phyloP scores from a whole-genome alignment of 2,329 filamentous ascomycete genomes.

The Huntiella bhutanensis region DNA sequence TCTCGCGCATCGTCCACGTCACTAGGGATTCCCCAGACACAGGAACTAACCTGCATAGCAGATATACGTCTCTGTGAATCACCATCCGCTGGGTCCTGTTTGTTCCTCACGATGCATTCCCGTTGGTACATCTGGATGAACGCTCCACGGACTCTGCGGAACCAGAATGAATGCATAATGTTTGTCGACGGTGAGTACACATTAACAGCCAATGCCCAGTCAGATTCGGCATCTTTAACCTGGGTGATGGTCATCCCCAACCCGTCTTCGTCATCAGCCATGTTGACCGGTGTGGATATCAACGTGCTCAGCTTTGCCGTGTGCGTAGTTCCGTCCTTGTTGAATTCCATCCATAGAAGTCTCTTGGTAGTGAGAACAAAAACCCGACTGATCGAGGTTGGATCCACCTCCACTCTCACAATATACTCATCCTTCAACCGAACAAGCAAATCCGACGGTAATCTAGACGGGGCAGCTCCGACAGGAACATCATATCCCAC shows the following conservation, averaged over 20 bases:
- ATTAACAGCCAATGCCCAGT: too few relatives aligned
- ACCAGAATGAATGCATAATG: too few relatives aligned
- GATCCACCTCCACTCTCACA: conserved; percentile 8
- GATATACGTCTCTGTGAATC: not conserved
- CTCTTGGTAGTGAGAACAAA: conserved; percentile 11
- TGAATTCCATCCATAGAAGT: conserved; percentile 7
- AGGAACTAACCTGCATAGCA: too few relatives aligned
- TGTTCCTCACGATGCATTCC: not conserved
- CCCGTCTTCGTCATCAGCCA: not conserved
- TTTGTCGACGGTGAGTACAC: too few relatives aligned
- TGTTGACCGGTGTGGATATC: not conserved
- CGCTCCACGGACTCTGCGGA: not conserved
- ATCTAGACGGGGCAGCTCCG: too few relatives aligned
- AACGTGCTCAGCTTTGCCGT: not conserved
- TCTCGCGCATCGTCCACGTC: conserved; percentile 1
- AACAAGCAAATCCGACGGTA: too few relatives aligned
- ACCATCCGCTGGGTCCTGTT: not conserved
- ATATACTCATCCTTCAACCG: conserved; percentile 5
- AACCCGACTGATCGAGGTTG: conserved; percentile 1
- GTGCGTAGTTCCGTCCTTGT: too few relatives aligned
- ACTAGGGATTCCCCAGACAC: conserved; percentile 3
- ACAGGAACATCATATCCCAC: not conserved
- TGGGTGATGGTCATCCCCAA: conserved; percentile 1
- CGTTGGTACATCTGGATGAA: conserved; percentile 3
- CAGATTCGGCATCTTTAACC: too few relatives aligned